A percentile compares a stretch with the other conserved stretches of the same genome.
These are phyloP conservation scores for Fonsecaea pugnacius DNA, from an alignment of 2,329 filamentous ascomycete genomes.

Conservation along the genomic window DNA sequence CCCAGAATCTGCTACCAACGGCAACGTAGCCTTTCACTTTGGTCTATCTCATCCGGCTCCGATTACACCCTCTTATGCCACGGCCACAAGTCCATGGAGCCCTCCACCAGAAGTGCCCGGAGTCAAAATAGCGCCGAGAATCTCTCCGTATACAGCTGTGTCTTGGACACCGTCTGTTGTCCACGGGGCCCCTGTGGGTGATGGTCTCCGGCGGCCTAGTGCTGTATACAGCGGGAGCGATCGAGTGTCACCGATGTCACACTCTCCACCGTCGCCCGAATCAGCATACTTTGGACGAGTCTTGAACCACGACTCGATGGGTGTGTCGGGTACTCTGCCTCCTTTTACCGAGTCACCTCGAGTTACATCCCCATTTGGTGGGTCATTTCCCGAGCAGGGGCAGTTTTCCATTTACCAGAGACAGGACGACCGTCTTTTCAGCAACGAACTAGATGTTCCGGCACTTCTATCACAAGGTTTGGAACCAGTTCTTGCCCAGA, in stretches of 20 bases:
- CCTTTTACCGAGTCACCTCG: conserved; percentile 21
- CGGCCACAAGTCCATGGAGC: conserved; percentile 17
- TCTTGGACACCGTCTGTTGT: conserved; percentile 19
- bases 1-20: conserved; percentile 4
- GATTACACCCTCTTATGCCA: conserved; percentile 1
- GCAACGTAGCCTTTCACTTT: conserved; percentile 13
- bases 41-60: conserved; percentile 11
- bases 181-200: conserved; percentile 5
- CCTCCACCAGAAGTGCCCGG: conserved; percentile 4
- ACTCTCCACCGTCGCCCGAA: conserved; percentile 23
- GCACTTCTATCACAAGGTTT: conserved; percentile 3
- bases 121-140: conserved; percentile 18
- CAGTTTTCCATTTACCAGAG: conserved; percentile 12
- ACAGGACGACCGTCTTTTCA: conserved; percentile 8
- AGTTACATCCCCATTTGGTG: conserved; percentile 19
- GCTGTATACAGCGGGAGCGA: conserved; percentile 11
- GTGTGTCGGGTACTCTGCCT: neutral
- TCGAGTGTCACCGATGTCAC: conserved; percentile 20
- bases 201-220: neutral
- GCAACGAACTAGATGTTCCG: conserved; percentile 10
- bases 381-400: conserved; percentile 6
- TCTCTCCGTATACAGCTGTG: conserved; percentile 7
- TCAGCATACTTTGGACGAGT: conserved; percentile 26
- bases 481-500: conserved; percentile 5
- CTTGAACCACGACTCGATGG: conserved; percentile 21